Evolutionary conservation across 176 grass and related monocot species (phyloP).

Genomic region (Hsuehochloa calcarea): DNA sequence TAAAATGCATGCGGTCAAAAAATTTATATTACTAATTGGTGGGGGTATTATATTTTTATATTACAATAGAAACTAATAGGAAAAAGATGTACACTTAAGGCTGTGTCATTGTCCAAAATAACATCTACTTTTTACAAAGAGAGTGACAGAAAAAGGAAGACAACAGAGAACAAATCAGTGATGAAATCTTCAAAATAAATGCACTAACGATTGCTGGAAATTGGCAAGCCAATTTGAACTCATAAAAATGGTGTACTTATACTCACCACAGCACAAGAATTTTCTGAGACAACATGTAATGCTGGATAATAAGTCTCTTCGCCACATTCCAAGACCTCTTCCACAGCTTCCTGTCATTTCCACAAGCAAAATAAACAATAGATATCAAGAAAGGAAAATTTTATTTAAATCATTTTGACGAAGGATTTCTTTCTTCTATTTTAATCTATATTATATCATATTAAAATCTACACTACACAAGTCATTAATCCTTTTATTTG

Average conservation of each 20-base stretch:
- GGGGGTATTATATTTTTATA: too few species aligned
- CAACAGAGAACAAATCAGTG: too few species aligned
- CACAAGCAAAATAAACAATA: conserved; percentile 33
- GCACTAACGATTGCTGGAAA: not conserved
- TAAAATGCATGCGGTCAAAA: too few species aligned
- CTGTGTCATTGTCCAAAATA: too few species aligned
- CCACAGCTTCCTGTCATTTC: conserved; percentile 41
- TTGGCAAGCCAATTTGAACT: not conserved
- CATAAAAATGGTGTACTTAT: not conserved
- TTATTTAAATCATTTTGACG: not conserved
- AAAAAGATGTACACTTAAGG: too few species aligned
- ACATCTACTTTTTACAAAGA: too few species aligned
- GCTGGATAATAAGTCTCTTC: conserved; percentile 96
- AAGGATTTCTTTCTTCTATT: not conserved
- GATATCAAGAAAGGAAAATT: conserved; percentile 17
- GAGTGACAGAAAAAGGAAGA: too few species aligned
- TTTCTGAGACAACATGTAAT: conserved; percentile 67
- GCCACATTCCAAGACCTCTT: conserved; percentile 64
- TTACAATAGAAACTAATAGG: too few species aligned
- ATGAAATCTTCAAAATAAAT: too few species aligned
- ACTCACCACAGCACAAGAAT: conserved; percentile 69
- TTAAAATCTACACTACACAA: not conserved
- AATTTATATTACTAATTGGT: too few species aligned
- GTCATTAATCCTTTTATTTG: conserved; percentile 1
- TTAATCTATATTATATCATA: not conserved